Percentiles rank a stretch among this genome's conserved stretches.
These are phyloP conservation scores for Priceomyces castillae DNA, from an alignment of 805 yeast species.

Conservation along the genomic window DNA sequence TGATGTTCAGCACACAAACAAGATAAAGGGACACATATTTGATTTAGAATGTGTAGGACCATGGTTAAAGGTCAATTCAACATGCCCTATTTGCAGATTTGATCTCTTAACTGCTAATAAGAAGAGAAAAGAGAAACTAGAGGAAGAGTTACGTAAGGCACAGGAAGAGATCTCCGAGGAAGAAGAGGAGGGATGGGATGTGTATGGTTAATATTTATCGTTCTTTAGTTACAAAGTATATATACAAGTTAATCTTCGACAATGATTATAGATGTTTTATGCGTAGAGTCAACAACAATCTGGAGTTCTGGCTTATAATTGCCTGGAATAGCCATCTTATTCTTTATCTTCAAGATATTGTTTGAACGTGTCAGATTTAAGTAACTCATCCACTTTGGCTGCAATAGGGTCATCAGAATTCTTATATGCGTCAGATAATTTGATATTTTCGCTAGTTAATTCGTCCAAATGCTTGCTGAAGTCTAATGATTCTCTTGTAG, in stretches of 20 bases:
- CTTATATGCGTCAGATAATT: conserved; percentile 32
- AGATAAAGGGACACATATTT: conserved; percentile 57
- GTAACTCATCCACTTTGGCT: conserved; percentile 64
- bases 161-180: conserved; percentile 49
- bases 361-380: conserved; percentile 69
- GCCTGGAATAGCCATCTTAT: no score
- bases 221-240: background rate
- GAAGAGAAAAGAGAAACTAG: conserved; percentile 29
- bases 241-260: background rate
- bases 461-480: conserved; percentile 28
- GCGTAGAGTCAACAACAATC: no score
- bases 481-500: conserved; percentile 31
- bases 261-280: background rate
- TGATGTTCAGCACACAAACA: conserved; percentile 27
- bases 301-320: background rate
- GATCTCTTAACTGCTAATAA: conserved; percentile 50
- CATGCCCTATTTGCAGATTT: conserved; percentile 86
- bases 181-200: conserved; percentile 68
- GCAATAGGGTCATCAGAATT: conserved; percentile 50
- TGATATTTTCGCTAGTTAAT: conserved; percentile 23
- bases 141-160: conserved; percentile 31
- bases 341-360: conserved; percentile 34
- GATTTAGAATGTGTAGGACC: conserved; percentile 90
- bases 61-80: conserved; percentile 72
- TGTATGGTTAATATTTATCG: conserved; percentile 55